Base-by-base conservation (phyloP, 1,139 yeast species). In the Candida sojae region DNA sequence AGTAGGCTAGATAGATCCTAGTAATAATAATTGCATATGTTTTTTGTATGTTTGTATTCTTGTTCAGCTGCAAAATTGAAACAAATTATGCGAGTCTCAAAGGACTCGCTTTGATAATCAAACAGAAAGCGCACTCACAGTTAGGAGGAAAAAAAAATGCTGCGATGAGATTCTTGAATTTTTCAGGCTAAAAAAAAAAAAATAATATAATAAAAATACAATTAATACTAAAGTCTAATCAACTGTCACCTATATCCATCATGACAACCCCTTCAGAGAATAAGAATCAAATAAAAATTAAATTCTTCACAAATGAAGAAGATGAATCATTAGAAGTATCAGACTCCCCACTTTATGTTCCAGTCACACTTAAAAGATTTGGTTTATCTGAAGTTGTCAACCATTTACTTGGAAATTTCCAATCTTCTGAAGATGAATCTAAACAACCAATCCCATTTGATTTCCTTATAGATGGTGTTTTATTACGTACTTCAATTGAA, bases 361-460 rank as follows among this genome's bases (percentile, higher is more conserved):
- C 99, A 17, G 88, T 87, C 30, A 71, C 86, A 3, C 77, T 93
- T 59, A 91, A 88, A 59, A 80, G 98, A 65, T 92, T 83, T 64
- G 99, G 99, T 46, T 79, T 93, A 44, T 90, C 97, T 1, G 98
- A 93, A 68, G 85, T 93, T 63, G 97, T 93, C 34, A 95, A 93
- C 70, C 97, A 92, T 70, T 77, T 93, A 50, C 73, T 93, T 42
- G 76, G 69, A 8, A 48, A 43, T 25, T 42, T 42, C 38, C 42
- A 49, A 32, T 63, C 60, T 5, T 36, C 39, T 38, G 68, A 66
- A 38, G 53, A 54, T 12, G 64, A 60, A 9, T 77, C 75, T 34
- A 84, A 80, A 32, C 73, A 72, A 43, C 85, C 95, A 1, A 81
- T 91, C 44, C 98, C 98, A 23, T 93, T 93, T 68, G 98, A 93